These are phyloP conservation scores for Hyparrhenia diplandra DNA, from an alignment of 176 grass and related monocot species.

Conservation along the genomic window DNA sequence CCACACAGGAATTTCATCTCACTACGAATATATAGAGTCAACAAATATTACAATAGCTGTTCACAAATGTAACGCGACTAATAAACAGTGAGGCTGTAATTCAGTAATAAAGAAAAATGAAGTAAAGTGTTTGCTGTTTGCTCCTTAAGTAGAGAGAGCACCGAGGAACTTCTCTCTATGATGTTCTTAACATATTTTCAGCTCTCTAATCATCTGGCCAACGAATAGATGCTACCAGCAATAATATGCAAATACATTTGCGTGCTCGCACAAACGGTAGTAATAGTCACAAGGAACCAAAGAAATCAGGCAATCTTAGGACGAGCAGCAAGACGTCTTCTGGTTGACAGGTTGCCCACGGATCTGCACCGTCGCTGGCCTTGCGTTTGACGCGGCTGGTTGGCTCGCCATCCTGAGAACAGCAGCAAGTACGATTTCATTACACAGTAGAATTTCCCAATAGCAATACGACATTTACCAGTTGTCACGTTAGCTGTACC, in stretches of 20 bases:
- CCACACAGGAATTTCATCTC: not conserved
- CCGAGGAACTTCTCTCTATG: not conserved
- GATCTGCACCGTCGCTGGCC: constrained; percentile 64
- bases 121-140: not conserved
- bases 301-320: constrained; percentile 27
- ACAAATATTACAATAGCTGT: not conserved
- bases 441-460: not conserved
- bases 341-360: constrained; percentile 66
- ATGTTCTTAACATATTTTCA: not conserved
- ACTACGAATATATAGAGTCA: not conserved
- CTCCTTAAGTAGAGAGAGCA: not conserved
- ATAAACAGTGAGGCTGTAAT: not conserved
- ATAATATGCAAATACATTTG: constrained; percentile 31
- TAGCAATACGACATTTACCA: not conserved
- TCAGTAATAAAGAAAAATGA: constrained; percentile 18
- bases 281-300: not conserved
- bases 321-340: constrained; percentile 57
- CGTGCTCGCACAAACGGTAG: not conserved
- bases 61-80: not conserved
- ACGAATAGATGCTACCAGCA: constrained; percentile 7
- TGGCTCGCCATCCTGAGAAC: constrained; percentile 65
- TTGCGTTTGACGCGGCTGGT: constrained; percentile 41
- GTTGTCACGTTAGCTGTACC: constrained; percentile 9
- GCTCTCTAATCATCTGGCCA: constrained; percentile 22
- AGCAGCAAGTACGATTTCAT: not conserved